phyloP scores from a whole-genome alignment of 2,329 filamentous ascomycete species.

The Periconia sp. region DNA sequence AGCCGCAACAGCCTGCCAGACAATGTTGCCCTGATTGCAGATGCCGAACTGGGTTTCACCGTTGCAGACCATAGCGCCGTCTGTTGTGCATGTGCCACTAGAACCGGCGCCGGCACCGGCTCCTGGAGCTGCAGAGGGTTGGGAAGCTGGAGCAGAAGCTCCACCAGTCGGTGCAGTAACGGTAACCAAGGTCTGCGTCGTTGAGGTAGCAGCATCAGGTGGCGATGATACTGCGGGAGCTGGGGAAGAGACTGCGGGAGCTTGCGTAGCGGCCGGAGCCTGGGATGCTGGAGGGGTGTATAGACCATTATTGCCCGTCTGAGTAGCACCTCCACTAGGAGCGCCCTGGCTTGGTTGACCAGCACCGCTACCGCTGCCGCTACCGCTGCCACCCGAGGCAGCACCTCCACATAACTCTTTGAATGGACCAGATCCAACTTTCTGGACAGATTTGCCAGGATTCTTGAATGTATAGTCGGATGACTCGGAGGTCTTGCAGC shows the following conservation, averaged over 20 bases:
- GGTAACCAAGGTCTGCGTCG: constrained; percentile 29
- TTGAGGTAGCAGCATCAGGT: constrained; percentile 17
- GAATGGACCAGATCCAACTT: constrained; percentile 30
- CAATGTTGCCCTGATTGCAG: constrained; percentile 47
- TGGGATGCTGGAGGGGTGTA: too few species aligned
- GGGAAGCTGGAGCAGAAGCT: constrained; percentile 7
- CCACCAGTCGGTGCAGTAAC: constrained; percentile 27
- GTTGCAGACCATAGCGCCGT: constrained; percentile 48
- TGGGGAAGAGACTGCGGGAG: constrained; percentile 7
- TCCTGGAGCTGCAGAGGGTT: constrained; percentile 6
- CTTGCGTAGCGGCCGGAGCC: constrained; percentile 2
- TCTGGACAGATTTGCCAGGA: constrained; percentile 63
- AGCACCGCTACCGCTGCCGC: background rate
- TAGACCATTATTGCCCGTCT: too few species aligned
- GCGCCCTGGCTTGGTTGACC: background rate
- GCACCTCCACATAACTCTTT: constrained; percentile 28
- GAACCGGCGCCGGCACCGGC: constrained; percentile 11
- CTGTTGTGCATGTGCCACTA: constrained; percentile 31
- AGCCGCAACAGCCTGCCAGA: constrained; percentile 48
- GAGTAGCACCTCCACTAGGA: too few species aligned
- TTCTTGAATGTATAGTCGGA: constrained; percentile 63
- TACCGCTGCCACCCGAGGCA: background rate
- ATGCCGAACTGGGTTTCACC: constrained; percentile 47
- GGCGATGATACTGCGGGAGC: constrained; percentile 2
- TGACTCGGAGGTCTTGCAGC: constrained; percentile 61